Evolutionary conservation across 345 rosid species (phyloP), one percentile per base, ranked within the genome.

Genomic region (Eucalyptus caleyi): DNA sequence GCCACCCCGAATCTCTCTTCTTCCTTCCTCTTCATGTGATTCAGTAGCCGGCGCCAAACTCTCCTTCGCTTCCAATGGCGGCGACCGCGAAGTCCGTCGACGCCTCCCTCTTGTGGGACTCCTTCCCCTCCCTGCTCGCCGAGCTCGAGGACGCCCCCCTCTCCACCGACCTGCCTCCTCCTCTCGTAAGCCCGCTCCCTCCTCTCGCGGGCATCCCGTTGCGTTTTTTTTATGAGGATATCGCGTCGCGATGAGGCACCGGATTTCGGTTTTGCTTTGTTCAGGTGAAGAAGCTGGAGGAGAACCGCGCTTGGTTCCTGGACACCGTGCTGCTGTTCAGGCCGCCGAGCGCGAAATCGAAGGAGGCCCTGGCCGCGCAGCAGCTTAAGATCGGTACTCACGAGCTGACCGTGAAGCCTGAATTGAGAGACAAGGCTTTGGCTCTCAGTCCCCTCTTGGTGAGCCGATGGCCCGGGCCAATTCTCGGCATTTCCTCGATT

Each of bases 71-170:
- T 45, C 62, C 91, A 91, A 95, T 95, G 99, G 91, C 95, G 99
- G 91, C 95, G 91, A 92, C 87, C 88, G 47, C 94, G 72, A 95
- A 90, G 89, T 88, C 97, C 87, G 95, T 95, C 11, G 97, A 97
- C 91, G 77, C 96, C 77, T 93, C 93, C 27, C 96, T 96, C 34
- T 95, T 99, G 99, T 98, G 98, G 97, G 94, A 96, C 86, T 91
- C 99, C 5, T 97, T 97, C 95, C 42, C 92, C 49, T 90, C 95
- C 34, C 92, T 97, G 56, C 95, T 97, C 89, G 89, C 92, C 85
- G 96, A 95, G 19, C 96, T 97, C 86, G 98, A 98, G 88, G 93
- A 92, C 80, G 92, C 93, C 18, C 90, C 96, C 85, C 94, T 92
- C 89, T 91, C 96, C 56, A 90, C 95, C 26, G 95, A 94, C 91